Percentiles rank a stretch among this genome's conserved stretches.
Evolutionary conservation across 2,329 filamentous ascomycete species (phyloP).

Genomic region (Alternaria arbusti): DNA sequence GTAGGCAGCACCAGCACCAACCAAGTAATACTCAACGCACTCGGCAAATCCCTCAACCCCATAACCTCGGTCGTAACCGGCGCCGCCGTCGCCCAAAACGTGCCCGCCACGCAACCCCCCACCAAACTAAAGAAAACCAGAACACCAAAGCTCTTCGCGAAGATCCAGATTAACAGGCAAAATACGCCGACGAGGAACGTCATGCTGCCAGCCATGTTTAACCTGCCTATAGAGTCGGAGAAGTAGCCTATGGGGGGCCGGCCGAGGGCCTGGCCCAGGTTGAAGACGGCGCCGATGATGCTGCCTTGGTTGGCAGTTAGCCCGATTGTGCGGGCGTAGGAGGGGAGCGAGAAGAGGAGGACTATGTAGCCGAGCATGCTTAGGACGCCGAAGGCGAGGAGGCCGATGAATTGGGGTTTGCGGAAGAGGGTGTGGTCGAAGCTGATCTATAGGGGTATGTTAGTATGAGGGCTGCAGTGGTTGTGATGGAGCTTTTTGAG

Average conservation of each 20-base stretch:
- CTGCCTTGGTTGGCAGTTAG: constrained; percentile 71
- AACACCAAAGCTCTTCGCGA: constrained; percentile 70
- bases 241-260: constrained; percentile 75
- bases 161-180: constrained; percentile 75
- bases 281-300: constrained; percentile 75
- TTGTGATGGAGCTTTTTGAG: background rate
- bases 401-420: constrained; percentile 66
- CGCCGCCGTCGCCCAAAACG: constrained; percentile 68
- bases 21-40: constrained; percentile 75
- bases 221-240: constrained; percentile 71
- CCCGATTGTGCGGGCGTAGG: constrained; percentile 73
- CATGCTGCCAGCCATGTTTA: constrained; percentile 73
- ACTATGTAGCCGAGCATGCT: constrained; percentile 77
- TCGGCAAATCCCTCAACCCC: constrained; percentile 71
- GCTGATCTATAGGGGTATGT: constrained; percentile 49
- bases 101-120: constrained; percentile 68
- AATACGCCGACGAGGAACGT: constrained; percentile 70
- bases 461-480: background rate
- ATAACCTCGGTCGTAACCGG: constrained; percentile 78
- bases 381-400: constrained; percentile 72
- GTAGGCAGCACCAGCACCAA: constrained; percentile 72
- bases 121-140: constrained; percentile 74
- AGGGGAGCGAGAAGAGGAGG: constrained; percentile 77
- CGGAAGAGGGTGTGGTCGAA: constrained; percentile 71
- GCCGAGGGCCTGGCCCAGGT: constrained; percentile 70